Evolutionary conservation across 495 filamentous ascomycete species (phyloP).

Genomic region (Penicillium herquei): DNA sequence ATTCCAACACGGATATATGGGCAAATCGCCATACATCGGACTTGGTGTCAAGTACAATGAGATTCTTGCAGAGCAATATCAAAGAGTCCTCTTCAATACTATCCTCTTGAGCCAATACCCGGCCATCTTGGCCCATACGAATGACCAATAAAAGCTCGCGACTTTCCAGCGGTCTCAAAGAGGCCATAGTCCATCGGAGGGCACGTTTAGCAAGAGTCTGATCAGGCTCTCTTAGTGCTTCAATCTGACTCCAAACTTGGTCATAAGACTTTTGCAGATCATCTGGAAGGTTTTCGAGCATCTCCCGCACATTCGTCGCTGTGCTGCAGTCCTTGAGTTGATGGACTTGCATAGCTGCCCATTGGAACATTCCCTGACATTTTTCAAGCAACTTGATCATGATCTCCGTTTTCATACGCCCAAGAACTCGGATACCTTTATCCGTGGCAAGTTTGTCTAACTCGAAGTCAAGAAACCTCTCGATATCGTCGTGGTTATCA

Average conservation of each 20-base stretch:
- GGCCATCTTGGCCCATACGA: not conserved
- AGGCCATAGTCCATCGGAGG: not conserved
- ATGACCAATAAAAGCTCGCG: not conserved
- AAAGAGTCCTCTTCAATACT: not conserved
- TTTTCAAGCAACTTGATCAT: not conserved
- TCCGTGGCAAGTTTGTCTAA: slow-evolving; percentile 20
- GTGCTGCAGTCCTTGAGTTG: not conserved
- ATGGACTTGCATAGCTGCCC: not conserved
- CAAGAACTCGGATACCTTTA: not conserved
- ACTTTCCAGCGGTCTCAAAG: not conserved
- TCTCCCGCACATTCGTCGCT: not conserved
- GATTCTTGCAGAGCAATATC: slow-evolving; percentile 23
- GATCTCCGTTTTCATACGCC: not conserved
- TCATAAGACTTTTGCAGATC: not conserved
- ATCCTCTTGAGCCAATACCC: not conserved
- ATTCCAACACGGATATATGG: slow-evolving; percentile 32
- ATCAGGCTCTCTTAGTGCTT: not conserved
- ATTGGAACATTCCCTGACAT: not conserved
- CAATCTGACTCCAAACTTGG: not conserved
- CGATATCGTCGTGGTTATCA: slow-evolving; percentile 30
- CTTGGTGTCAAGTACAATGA: slow-evolving; percentile 27
- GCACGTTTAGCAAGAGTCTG: not conserved
- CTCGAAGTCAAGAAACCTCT: slow-evolving; percentile 24
- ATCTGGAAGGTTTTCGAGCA: not conserved
- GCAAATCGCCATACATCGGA: slow-evolving; percentile 29